Base-by-base conservation (phyloP, 2,329 filamentous ascomycete genomes). In the Phyllachora maydis region DNA sequence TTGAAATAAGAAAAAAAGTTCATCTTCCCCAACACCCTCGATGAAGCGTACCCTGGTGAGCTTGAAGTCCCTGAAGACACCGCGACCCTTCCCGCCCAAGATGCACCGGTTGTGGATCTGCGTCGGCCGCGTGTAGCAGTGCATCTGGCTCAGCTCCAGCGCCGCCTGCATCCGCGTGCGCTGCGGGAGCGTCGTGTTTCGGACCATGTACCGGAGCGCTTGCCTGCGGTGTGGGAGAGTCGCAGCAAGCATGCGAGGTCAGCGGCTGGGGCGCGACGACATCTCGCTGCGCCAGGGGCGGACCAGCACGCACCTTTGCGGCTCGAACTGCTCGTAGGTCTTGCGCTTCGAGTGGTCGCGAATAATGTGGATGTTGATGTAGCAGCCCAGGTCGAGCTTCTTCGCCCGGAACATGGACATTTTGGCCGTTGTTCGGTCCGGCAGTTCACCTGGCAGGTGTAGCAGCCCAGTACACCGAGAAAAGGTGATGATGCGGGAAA, bases 321-420 rank as follows among this genome's bases (percentile, higher is more conserved):
- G 68, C 56, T 98, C 88, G 43, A 74, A 58, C 45, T 81, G 61
- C 43, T 75, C 76, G 41, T 83, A 93, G 28, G 82, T 78, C 55
- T 90, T 85, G 40, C 88, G 76, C 66, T 95, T 98, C 26, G 82
- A 83, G 55, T 95, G 81, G 50, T 98, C 88, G 39, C 88, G 79
- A 45, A 98, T 75, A 35, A 78, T 65, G 35, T 74, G 73, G 46
- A 74, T 67, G 43, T 93, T 93, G 53, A 90, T 50, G 43, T 77
- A 92, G 45, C 79, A 79, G 46, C 76, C 72, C 36, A 95, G 55
- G 38, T 95, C 82, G 37, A 93, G 70, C 59, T 72, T 83, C 53
- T 91, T 91, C 16, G 82, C 62, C 38, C 82, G 64, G 52, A 92
- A 93, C 56, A 83, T 77, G 22, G 78, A 73, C 72, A 79, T 79